These are phyloP conservation scores for Thelonectria blattea DNA, from an alignment of 2,329 filamentous ascomycete genomes.

Conservation along the genomic window DNA sequence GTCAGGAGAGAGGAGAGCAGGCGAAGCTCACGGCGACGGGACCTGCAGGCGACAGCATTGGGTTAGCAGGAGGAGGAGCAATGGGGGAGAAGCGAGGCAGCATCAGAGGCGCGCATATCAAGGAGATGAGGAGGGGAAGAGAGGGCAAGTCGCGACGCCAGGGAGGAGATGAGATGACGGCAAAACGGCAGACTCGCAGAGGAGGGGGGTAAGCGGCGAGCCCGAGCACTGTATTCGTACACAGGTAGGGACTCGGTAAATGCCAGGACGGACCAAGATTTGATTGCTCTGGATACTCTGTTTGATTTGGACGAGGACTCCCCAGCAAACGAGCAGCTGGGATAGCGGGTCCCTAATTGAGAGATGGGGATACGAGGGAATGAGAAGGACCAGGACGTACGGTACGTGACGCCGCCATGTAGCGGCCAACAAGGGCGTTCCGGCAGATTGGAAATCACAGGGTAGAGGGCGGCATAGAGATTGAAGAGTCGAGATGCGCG, in stretches of 20 bases:
- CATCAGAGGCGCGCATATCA: conserved; percentile 13
- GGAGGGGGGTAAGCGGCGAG: conserved; percentile 9
- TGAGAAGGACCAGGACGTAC: conserved; percentile 17
- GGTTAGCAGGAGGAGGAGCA: conserved; percentile 31
- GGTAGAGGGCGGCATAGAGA: conserved; percentile 3
- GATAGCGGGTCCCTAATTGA: conserved; percentile 15
- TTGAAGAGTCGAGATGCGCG: not conserved
- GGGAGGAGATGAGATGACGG: conserved; percentile 6
- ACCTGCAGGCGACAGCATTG: conserved; percentile 35
- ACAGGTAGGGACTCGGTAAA: not conserved
- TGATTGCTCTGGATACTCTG: conserved; percentile 16
- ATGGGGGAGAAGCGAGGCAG: conserved; percentile 1
- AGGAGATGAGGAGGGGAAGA: not conserved
- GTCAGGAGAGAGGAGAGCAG: conserved; percentile 35
- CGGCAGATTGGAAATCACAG: conserved; percentile 1
- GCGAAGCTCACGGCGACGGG: conserved; percentile 36
- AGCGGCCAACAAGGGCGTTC: conserved; percentile 11
- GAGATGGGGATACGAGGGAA: conserved; percentile 17
- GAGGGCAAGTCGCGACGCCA: not conserved
- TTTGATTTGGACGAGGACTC: conserved; percentile 15
- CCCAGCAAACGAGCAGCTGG: conserved; percentile 8
- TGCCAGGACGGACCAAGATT: conserved; percentile 10
- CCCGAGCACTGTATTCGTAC: conserved; percentile 3
- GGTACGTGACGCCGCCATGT: conserved; percentile 21
- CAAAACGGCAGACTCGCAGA: not conserved